A percentile compares a stretch with the other conserved stretches of the same genome.
Conservation (phyloP, 441 rosid genomes). For the Populus hybrid region DNA sequence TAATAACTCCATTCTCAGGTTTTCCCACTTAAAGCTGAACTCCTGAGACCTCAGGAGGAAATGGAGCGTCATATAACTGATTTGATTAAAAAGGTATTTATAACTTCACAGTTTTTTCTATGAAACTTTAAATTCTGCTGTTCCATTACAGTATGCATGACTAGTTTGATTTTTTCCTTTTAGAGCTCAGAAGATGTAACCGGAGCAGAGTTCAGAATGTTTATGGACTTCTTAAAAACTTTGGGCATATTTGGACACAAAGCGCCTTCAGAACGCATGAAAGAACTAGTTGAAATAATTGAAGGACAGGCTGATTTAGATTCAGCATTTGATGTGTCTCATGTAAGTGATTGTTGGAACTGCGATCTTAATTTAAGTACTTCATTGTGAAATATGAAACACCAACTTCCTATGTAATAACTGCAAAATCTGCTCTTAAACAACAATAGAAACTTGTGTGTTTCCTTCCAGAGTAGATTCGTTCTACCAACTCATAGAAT, state of each 20-base stretch:
- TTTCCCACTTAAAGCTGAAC: constrained; percentile 83
- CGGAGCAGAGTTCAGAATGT: constrained; percentile 96
- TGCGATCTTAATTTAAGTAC: not conserved
- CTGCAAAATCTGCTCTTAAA: not conserved
- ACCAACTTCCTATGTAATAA: not conserved
- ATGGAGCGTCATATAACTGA: constrained; percentile 94
- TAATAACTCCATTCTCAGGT: constrained; percentile 46
- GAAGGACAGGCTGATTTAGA: constrained; percentile 98
- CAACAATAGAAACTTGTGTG: not conserved
- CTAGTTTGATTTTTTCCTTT: constrained; percentile 27
- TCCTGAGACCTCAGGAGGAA: constrained; percentile 90
- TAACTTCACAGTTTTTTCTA: not conserved
- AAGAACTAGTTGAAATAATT: constrained; percentile 77
- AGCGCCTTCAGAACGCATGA: constrained; percentile 91
- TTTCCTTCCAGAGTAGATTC: not conserved
- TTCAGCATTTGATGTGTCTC: constrained; percentile 70
- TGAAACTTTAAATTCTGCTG: not conserved
- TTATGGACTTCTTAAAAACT: constrained; percentile 90
- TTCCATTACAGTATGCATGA: not conserved
- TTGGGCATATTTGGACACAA: constrained; percentile 90
- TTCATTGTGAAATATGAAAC: not conserved
- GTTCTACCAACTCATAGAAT: not conserved
- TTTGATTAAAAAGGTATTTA: constrained; percentile 73
- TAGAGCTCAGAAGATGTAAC: constrained; percentile 96
- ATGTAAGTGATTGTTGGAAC: constrained; percentile 14